Conservation (phyloP, 2,329 filamentous ascomycete genomes). For the Raffaelea ambrosiae region DNA sequence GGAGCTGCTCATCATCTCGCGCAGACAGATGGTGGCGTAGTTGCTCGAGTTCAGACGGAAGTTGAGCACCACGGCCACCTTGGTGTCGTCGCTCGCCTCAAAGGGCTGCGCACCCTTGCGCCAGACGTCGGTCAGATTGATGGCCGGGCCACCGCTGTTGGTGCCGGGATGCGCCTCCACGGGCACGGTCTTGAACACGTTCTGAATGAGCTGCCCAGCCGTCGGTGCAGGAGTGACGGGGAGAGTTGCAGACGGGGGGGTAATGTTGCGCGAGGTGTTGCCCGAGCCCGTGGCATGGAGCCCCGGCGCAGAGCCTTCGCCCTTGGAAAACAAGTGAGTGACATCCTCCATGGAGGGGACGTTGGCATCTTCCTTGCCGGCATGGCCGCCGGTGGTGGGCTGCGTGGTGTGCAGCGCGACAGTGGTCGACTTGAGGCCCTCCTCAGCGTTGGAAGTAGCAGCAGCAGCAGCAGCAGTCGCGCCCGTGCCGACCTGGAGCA, state of each 20-base stretch:
- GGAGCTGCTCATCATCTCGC: conserved; percentile 21
- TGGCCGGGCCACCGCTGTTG: conserved; percentile 1
- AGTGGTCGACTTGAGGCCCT: no score
- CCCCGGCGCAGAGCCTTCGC: neutral
- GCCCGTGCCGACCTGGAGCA: no score
- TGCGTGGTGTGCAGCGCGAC: no score
- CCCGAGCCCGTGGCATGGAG: neutral
- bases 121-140: conserved; percentile 13
- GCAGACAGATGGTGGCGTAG: conserved; percentile 28
- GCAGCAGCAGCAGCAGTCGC: neutral
- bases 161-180: neutral
- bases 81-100: conserved; percentile 14
- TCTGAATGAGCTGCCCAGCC: conserved; percentile 1
- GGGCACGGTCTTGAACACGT: conserved; percentile 9
- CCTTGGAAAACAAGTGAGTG: neutral
- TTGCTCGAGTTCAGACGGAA: conserved; percentile 27
- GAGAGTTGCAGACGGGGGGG: neutral
- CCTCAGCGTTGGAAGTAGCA: no score
- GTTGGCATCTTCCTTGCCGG: no score
- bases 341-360: neutral
- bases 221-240: no score
- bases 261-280: neutral
- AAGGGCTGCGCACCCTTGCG: conserved; percentile 7
- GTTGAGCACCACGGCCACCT: conserved; percentile 27
- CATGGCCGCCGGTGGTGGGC: no score